phyloP scores from a whole-genome alignment of 805 yeast species.

The Ogataea paradorogensis region DNA sequence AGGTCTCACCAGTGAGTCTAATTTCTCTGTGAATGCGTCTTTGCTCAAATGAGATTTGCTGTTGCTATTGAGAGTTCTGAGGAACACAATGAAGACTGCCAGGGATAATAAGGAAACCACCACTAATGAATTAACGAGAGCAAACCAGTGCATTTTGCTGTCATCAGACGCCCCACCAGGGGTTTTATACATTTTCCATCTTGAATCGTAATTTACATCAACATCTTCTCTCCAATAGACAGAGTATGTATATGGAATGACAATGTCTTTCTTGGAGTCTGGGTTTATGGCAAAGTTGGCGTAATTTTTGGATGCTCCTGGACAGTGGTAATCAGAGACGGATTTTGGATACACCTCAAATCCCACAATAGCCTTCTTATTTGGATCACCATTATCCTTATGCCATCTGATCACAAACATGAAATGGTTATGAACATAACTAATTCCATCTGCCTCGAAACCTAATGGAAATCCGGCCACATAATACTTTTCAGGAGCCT shows the following conservation, averaged over 20 bases:
- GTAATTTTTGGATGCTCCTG: conserved; percentile 65
- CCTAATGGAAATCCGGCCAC: conserved; percentile 89
- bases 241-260: conserved; percentile 77
- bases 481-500: conserved; percentile 54
- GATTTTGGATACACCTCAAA: conserved; percentile 88
- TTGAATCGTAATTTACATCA: conserved; percentile 56
- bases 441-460: conserved; percentile 54
- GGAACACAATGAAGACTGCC: conserved; percentile 61
- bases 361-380: conserved; percentile 67
- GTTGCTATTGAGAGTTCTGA: conserved; percentile 54
- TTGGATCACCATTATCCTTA: conserved; percentile 38
- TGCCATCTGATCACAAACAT: conserved; percentile 78
- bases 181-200: conserved; percentile 65
- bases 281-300: conserved; percentile 53
- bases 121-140: conserved; percentile 68
- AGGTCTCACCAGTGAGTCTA: conserved; percentile 14
- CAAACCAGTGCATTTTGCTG: conserved; percentile 70
- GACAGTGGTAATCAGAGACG: conserved; percentile 64
- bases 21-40: conserved; percentile 15
- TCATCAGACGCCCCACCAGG: conserved; percentile 45
- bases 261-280: conserved; percentile 36
- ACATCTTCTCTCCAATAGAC: conserved; percentile 86
- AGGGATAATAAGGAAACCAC: conserved; percentile 59
- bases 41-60: conserved; percentile 26
- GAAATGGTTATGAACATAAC: conserved; percentile 74